Conservation (phyloP, 2,329 filamentous ascomycete genomes). For the Pestalotiopsis fici region DNA sequence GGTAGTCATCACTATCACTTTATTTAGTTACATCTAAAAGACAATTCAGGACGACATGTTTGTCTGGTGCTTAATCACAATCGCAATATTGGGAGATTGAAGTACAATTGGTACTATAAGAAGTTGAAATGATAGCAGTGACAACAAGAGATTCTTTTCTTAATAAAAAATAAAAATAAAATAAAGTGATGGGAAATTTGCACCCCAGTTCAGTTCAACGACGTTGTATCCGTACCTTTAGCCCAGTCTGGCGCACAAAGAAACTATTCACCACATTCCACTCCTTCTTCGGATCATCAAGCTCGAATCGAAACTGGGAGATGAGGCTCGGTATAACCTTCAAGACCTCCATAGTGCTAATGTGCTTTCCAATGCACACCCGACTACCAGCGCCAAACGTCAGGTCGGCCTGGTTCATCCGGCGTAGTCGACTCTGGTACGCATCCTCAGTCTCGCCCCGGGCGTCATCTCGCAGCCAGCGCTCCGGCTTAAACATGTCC, state of each 20-base stretch:
- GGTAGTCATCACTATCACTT: no score
- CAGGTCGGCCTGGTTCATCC: conserved; percentile 43
- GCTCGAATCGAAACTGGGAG: conserved; percentile 29
- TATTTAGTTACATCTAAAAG: no score
- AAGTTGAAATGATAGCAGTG: no score
- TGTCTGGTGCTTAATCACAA: no score
- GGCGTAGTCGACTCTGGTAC: conserved; percentile 37
- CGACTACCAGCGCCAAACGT: conserved; percentile 10
- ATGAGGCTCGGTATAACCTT: conserved; percentile 36
- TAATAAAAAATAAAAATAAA: no score
- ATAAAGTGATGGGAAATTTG: not conserved
- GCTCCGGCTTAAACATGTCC: conserved; percentile 7
- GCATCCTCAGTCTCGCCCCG: conserved; percentile 32
- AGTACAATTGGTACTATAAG: no score
- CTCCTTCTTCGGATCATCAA: not conserved
- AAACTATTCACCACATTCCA: not conserved
- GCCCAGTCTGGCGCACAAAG: not conserved
- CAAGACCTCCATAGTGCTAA: conserved; percentile 27
- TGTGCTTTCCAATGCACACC: conserved; percentile 16
- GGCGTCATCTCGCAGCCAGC: not conserved
- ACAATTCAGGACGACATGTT: no score
- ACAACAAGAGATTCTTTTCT: no score
- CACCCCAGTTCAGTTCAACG: not conserved
- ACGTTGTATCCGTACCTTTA: not conserved
- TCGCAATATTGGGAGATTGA: no score